Base-by-base conservation (phyloP, 257 asterid genomes). In the Plectranthus barbatus region DNA sequence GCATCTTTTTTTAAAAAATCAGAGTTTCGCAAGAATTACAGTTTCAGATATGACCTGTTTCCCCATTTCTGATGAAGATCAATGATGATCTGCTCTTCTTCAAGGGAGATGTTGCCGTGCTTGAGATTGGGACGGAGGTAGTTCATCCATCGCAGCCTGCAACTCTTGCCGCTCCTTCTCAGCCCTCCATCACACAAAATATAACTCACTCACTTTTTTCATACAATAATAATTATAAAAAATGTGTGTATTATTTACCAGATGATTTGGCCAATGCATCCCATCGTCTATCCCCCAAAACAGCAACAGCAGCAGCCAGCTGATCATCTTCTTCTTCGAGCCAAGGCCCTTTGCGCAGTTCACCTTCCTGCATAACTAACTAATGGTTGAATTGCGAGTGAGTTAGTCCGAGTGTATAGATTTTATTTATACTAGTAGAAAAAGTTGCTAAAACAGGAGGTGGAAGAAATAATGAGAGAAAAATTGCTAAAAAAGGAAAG, bases 71-170 rank as follows among this genome's bases (percentile, higher is more conserved):
- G 66, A 13, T 86, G 95, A 39, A 84, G 85, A 52, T 76, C 69
- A 36, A 80, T 17, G 45, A 88, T 86, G 31, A 79, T 52, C 12
- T 52, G 29, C 72, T 80, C 81, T 73, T 88, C 95, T 36, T 82
- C 84, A 18, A 55, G 63, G 49, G 88, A 81, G 34, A 86, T 79
- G 12, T 60, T 74, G 3, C 90, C 85, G 20, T 77, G 90, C 72
- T 88, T 88, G 9, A 88, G 69, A 67, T 82, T 76, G 12, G 96
- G 90, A 4, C 86, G 80, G 18, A 88, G 86, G 47, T 82, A 86
- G 60, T 86, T 88, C 95, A 86, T 75, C 96, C 96, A 87, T 65
- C 92, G 48, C 66, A 88, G 70, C 71, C 95, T 78, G 74, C 96
- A 81, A 46, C 95, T 88, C 77, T 81, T 88, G 1, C 95, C 96